Evolutionary conservation across 768 basidiomycete genomes (phyloP).

Genomic region (Hemileccinum impolitum): DNA sequence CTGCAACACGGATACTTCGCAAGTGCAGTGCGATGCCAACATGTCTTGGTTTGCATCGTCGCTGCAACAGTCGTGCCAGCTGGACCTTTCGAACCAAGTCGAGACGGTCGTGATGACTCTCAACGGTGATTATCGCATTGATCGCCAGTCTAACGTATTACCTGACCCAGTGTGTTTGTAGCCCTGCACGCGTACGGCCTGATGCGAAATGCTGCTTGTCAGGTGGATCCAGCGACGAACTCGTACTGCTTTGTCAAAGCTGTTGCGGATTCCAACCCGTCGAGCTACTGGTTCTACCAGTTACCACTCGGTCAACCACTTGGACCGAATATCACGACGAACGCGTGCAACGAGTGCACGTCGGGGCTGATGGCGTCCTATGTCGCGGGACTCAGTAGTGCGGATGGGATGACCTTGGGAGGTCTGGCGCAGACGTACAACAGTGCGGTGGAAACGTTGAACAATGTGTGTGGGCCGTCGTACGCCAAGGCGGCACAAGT

Average conservation of each 20-base stretch:
- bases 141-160: neutral
- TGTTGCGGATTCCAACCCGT: conserved; percentile 49
- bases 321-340: conserved; percentile 42
- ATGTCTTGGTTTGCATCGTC: conserved; percentile 61
- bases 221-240: conserved; percentile 51
- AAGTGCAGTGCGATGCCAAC: conserved; percentile 56
- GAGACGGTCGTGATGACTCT: conserved; percentile 52
- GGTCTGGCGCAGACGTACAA: conserved; percentile 49
- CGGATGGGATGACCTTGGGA: conserved; percentile 29
- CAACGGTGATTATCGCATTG: conserved; percentile 40
- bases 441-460: conserved; percentile 43
- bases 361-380: conserved; percentile 57
- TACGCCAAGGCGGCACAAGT: conserved; percentile 34
- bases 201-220: conserved; percentile 62
- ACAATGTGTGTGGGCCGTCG: conserved; percentile 48
- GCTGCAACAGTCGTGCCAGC: conserved; percentile 48
- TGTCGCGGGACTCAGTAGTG: conserved; percentile 39
- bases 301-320: conserved; percentile 59
- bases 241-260: conserved; percentile 76
- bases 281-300: conserved; percentile 70
- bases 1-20: conserved; percentile 56
- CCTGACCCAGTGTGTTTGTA: conserved; percentile 15
- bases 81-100: conserved; percentile 54
- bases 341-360: conserved; percentile 64
- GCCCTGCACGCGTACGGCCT: conserved; percentile 62